A percentile compares a stretch with the other conserved stretches of the same genome.
Conservation (phyloP, 1,139 yeast genomes). For the Suhomyces choctaworum region DNA sequence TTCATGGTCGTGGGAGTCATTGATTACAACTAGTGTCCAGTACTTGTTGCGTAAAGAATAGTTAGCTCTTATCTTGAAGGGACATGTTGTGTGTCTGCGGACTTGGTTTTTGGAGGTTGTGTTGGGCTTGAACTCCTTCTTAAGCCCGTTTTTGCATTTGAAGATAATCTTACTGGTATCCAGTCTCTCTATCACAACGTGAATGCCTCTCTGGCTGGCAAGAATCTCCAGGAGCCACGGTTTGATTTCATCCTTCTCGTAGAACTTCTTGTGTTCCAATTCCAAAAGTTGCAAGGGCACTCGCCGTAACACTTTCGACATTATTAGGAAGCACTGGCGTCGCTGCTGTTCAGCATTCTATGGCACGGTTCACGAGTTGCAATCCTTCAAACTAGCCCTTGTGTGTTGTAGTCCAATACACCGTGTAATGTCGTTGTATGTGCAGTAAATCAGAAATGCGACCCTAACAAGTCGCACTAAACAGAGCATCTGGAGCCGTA, state of each 20-base stretch:
- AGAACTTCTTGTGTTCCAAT: slow-evolving; percentile 16
- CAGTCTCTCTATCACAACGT: slow-evolving; percentile 67
- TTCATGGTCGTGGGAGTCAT: slow-evolving; percentile 51
- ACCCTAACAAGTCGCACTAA: no score
- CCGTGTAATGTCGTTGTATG: no score
- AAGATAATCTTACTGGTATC: slow-evolving; percentile 69
- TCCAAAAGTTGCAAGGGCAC: slow-evolving; percentile 14
- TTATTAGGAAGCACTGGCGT: slow-evolving; percentile 1
- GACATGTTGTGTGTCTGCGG: slow-evolving; percentile 48
- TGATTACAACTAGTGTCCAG: slow-evolving; percentile 64
- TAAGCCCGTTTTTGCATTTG: slow-evolving; percentile 50
- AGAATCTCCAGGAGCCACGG: slow-evolving; percentile 62
- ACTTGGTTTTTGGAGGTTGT: slow-evolving; percentile 8
- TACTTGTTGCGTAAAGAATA: slow-evolving; percentile 52
- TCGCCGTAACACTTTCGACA: slow-evolving; percentile 4
- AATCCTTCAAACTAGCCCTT: no score
- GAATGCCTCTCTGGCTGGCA: slow-evolving; percentile 52
- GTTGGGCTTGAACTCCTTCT: slow-evolving; percentile 15
- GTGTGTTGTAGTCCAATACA: no score
- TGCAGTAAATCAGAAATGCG: no score
- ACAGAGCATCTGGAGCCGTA: no score
- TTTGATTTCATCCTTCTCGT: slow-evolving; percentile 46
- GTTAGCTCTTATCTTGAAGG: slow-evolving; percentile 70
- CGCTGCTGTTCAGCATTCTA: not conserved
- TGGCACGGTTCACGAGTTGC: no score